Base-by-base conservation (phyloP, 345 rosid genomes). In the Bruguiera sexangula region DNA sequence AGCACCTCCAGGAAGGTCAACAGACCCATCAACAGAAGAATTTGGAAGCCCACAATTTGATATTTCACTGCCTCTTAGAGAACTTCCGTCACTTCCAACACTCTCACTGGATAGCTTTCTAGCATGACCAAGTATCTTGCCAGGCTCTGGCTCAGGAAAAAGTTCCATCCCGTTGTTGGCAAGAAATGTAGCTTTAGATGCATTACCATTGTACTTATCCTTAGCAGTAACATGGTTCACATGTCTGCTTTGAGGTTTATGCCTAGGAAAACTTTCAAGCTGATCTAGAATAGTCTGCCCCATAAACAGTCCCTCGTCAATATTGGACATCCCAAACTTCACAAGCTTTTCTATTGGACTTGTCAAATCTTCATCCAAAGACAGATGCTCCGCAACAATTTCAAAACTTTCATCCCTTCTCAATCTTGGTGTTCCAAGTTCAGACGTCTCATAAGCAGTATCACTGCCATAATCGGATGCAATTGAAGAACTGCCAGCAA, bases 381-480 rank as follows among this genome's bases (percentile, higher is more conserved):
- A 66, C 52, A 86, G 74, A 70, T 96, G 97, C 73, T 84, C 96
- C 4, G 82, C 68, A 34, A 88, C 94, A 71, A 82, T 73, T 76
- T 89, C 97, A 74, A 91, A 92, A 75, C 73, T 76, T 76, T 85
- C 89, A 69, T 88, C 87, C 66, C 85, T 83, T 63, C 77, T 92
- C 73, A 86, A 57, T 63, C 87, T 82, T 69, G 96, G 96, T 62
- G 97, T 88, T 74, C 97, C 97, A 82, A 85, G 50, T 61, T 92
- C 99, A 73, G 98, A 96, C 43, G 94, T 82, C 76, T 92, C 99
- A 75, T 86, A 92, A 75, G 89, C 96, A 79, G 90, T 89, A 75
- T 96, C 98, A 75, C 98, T 96, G 51, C 98, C 98, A 83, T 86
- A 89, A 75, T 96, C 99, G 32, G 99, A 90, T 54, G 90, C 74